Evolutionary conservation across 257 asterid genomes (phyloP), one percentile per base, ranked within the genome.

Genomic region (Jaltomata sinuosa): DNA sequence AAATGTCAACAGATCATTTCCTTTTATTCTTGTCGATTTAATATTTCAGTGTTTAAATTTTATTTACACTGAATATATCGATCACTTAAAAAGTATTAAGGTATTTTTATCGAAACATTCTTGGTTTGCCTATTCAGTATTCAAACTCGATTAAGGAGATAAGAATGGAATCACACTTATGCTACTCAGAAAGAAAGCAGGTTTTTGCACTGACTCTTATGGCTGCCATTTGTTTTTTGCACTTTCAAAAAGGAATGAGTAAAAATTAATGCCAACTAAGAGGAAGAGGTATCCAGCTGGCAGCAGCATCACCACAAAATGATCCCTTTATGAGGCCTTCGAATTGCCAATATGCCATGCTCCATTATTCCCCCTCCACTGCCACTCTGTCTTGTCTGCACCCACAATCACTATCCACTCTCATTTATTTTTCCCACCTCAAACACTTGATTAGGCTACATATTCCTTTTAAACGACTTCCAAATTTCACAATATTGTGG

Each of bases 231-330:
- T 62, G 38, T 29, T 62, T 6, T 57, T 62, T 61, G 0, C 4
- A 49, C 4, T 49, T 49, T 12, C 16, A 49, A 18, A 65, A 65
- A 16, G 18, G 19, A 22, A 65, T 36, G 74, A 68, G 22, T 53
- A 61, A 55, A 57, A 12, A 49, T 3, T 34, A 68, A 49, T 85
- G 90, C 92, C 95, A 88, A 82, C 93, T 81, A 67, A 87, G n/a
- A 61, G 88, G 83, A 79, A 71, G 88, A 88, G 89, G 47, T 47
- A 79, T 83, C 92, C 92, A 92, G 92, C 91, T 89, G 82, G 86
- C 90, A 83, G 85, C 89, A 64, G 42, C 29, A 54, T 50, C 57
- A 21, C 3, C 64, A 55, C 27, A 79, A 81, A 62, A 11, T 18
- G 82, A 78, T 71, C 84, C 87, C 83, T 79, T 74, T 59, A 50